Base-by-base conservation (phyloP, 176 grass and related monocot genomes). In the Dactylis glomerata region DNA sequence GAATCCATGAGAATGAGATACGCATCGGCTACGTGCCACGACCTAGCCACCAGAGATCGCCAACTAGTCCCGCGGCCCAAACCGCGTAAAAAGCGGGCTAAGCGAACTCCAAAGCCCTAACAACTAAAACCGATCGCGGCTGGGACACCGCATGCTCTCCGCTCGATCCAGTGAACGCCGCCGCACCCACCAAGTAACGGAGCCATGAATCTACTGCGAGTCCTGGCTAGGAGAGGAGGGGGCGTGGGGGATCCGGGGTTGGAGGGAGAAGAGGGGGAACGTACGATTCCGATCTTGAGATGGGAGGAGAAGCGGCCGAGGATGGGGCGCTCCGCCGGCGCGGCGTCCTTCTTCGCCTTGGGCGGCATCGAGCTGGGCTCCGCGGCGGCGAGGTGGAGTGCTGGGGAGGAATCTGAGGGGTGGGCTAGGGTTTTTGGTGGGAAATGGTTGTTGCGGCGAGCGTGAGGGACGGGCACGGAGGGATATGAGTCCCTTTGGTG, bases 271-370 rank as follows among this genome's bases (percentile, higher is more conserved):
- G 78, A 12, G 11, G 14, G 8, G 32, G 58, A 52, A 52, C 92
- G 82, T 76, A 98, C 96, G 79, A 98, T 98, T 90, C 96, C 96
- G 82, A 98, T 98, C 91, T 95, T 98, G 83, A 98, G 91, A 83
- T 98, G 93, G 59, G 96, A 98, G 20, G 96, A 98, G 91, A 98
- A 98, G 62, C 96, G 96, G 31, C 96, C 96, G 10, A 98, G 96
- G 84, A 98, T 92, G 89, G 92, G 76, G 75, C 96, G 93, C 92
- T 98, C 93, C 7, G 89, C 30, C 30, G 87, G 87, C 44, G 87
- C 89, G 17, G 90, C 96, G 47, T 98, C 94, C 87, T 92, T 95
- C 87, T 98, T 98, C 15, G 91, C 87, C 87, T 95, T 98, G 15
- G 96, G 96, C 61, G 96, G 96, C 96, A 98, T 98, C 47, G 55